phyloP scores from a whole-genome alignment of 2,329 filamentous ascomycete species.

The Microdochium trichocladiopsis region DNA sequence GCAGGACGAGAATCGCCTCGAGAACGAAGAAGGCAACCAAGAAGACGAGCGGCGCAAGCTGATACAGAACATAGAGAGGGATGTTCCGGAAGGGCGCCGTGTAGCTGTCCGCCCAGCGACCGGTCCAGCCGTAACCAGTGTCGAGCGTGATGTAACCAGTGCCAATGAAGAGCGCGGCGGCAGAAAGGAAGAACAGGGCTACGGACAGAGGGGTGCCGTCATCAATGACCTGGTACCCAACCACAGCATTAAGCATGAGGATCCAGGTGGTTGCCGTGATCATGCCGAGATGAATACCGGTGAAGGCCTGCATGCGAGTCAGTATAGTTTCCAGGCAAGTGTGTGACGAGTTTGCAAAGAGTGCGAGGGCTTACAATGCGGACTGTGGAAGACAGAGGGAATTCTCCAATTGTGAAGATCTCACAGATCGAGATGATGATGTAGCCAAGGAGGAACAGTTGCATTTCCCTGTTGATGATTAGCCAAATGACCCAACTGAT shows the following conservation, averaged over 20 bases:
- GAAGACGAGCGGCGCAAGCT: conserved; percentile 82
- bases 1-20: conserved; percentile 75
- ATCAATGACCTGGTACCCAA: conserved; percentile 89
- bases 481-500: conserved; percentile 12
- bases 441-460: conserved; percentile 82
- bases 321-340: conserved; percentile 1
- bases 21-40: conserved; percentile 82
- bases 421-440: conserved; percentile 88
- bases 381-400: conserved; percentile 65
- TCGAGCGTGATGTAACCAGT: conserved; percentile 95
- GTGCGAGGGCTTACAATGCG: conserved; percentile 55
- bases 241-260: conserved; percentile 81
- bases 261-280: conserved; percentile 88
- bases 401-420: conserved; percentile 90
- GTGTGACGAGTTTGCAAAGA: background rate
- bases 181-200: conserved; percentile 66
- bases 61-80: conserved; percentile 89
- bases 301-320: conserved; percentile 59
- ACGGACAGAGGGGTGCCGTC: conserved; percentile 85
- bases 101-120: conserved; percentile 61
- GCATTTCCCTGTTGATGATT: conserved; percentile 69
- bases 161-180: conserved; percentile 69
- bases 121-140: conserved; percentile 81
- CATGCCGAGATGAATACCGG: conserved; percentile 81
- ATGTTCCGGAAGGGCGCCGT: conserved; percentile 62